phyloP scores from a whole-genome alignment of 495 filamentous ascomycete species.

The Ascobolus immersus region DNA sequence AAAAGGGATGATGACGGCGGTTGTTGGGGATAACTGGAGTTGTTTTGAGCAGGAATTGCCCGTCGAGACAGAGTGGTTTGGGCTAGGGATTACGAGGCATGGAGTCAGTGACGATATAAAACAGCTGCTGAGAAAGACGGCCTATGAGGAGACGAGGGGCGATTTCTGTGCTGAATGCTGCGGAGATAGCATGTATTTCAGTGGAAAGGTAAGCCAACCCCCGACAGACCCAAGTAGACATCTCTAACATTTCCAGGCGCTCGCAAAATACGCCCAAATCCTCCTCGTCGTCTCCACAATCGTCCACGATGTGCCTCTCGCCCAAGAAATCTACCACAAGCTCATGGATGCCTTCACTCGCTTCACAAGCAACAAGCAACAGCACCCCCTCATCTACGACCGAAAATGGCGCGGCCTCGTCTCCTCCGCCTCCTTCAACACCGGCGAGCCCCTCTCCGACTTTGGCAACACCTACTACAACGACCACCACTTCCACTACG shows the following conservation, averaged over 20 bases:
- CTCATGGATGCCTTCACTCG: slow-evolving; percentile 48
- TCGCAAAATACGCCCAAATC: slow-evolving; percentile 1
- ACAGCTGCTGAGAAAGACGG: too few relatives aligned
- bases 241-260: not conserved
- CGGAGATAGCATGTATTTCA: slow-evolving; percentile 82
- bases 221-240: not conserved
- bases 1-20: slow-evolving; percentile 52
- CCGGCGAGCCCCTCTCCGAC: slow-evolving; percentile 38
- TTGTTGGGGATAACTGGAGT: slow-evolving; percentile 53
- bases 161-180: slow-evolving; percentile 44
- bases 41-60: too few relatives aligned
- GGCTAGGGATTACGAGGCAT: too few relatives aligned
- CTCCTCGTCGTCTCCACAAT: not conserved
- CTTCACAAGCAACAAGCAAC: slow-evolving; percentile 48
- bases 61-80: too few relatives aligned
- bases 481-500: slow-evolving; percentile 82
- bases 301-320: not conserved
- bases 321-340: too few relatives aligned
- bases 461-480: slow-evolving; percentile 78
- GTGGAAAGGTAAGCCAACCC: slow-evolving; percentile 39
- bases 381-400: slow-evolving; percentile 59
- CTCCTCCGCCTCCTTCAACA: slow-evolving; percentile 53
- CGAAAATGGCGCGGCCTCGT: slow-evolving; percentile 65
- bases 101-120: too few relatives aligned
- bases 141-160: slow-evolving; percentile 35